phyloP scores from a whole-genome alignment of 805 yeast genomes.

The Cyberlindnera petersonii region DNA sequence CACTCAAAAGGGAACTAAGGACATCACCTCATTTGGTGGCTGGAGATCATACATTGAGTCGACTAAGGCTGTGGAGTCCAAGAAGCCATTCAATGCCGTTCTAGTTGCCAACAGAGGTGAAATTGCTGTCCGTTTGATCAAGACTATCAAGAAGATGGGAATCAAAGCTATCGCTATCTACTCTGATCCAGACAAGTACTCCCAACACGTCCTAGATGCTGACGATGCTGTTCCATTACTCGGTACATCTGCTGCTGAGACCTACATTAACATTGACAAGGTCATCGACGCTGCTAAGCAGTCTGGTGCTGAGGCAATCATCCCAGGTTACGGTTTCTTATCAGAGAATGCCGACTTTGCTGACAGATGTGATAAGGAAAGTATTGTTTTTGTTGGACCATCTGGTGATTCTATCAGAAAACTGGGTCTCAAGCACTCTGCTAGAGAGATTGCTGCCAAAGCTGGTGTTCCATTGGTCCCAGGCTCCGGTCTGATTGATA shows the following conservation, averaged over 20 bases:
- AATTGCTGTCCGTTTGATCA: conserved; percentile 91
- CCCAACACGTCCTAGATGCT: conserved; percentile 81
- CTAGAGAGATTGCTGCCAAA: conserved; percentile 83
- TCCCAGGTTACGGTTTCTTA: conserved; percentile 96
- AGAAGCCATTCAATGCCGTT: conserved; percentile 74
- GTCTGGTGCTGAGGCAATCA: conserved; percentile 87
- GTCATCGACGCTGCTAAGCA: conserved; percentile 80
- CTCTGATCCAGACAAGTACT: conserved; percentile 85
- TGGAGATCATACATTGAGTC: conserved; percentile 65
- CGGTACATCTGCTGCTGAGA: conserved; percentile 85
- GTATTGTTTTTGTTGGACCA: conserved; percentile 94
- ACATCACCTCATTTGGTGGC: conserved; percentile 85
- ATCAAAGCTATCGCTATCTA: conserved; percentile 83
- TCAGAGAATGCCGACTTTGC: conserved; percentile 97
- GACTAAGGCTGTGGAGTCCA: conserved; percentile 29
- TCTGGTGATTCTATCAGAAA: conserved; percentile 88
- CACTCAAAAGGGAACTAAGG: conserved; percentile 62
- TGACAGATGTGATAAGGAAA: conserved; percentile 77
- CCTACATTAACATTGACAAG: conserved; percentile 82
- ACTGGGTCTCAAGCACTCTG: conserved; percentile 93
- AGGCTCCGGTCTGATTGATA: conserved; percentile 81
- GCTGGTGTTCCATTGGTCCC: conserved; percentile 98
- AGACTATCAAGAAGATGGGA: conserved; percentile 74
- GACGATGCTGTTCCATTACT: conserved; percentile 77
- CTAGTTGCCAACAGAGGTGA: conserved; percentile 97